Conservation (phyloP, 805 yeast species). For the Candida parachauliodes region DNA sequence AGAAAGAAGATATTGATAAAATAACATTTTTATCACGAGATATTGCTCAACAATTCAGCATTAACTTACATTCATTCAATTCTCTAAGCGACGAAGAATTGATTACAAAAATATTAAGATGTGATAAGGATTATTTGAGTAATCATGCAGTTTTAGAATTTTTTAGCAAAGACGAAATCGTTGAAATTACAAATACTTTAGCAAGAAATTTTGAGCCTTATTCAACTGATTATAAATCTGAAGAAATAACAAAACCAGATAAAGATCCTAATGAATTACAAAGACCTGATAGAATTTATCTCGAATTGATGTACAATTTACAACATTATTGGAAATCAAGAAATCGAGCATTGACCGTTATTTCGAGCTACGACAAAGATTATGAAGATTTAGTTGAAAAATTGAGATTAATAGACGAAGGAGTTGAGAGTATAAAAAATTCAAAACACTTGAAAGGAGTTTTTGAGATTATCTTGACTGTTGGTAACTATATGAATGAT, state of each 20-base stretch:
- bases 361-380: slow-evolving; percentile 60
- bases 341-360: slow-evolving; percentile 55
- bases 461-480: slow-evolving; percentile 62
- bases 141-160: slow-evolving; percentile 65
- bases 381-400: slow-evolving; percentile 57
- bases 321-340: slow-evolving; percentile 71
- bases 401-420: slow-evolving; percentile 55
- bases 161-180: slow-evolving; percentile 62
- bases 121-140: slow-evolving; percentile 53
- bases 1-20: slow-evolving; percentile 43
- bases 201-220: slow-evolving; percentile 62
- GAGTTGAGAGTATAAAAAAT: slow-evolving; percentile 48
- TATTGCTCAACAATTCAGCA: slow-evolving; percentile 74
- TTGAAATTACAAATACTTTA: slow-evolving; percentile 53
- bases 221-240: slow-evolving; percentile 45
- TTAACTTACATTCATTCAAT: slow-evolving; percentile 65
- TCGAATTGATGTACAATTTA: slow-evolving; percentile 65
- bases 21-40: slow-evolving; percentile 63
- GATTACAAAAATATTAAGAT: slow-evolving; percentile 50
- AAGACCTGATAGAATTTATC: slow-evolving; percentile 65
- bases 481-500: slow-evolving; percentile 81
- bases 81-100: slow-evolving; percentile 51
- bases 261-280: slow-evolving; percentile 56
- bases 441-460: slow-evolving; percentile 56
- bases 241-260: slow-evolving; percentile 37